phyloP scores from a whole-genome alignment of 495 filamentous ascomycete species.

The Wilcoxina mikolae region DNA sequence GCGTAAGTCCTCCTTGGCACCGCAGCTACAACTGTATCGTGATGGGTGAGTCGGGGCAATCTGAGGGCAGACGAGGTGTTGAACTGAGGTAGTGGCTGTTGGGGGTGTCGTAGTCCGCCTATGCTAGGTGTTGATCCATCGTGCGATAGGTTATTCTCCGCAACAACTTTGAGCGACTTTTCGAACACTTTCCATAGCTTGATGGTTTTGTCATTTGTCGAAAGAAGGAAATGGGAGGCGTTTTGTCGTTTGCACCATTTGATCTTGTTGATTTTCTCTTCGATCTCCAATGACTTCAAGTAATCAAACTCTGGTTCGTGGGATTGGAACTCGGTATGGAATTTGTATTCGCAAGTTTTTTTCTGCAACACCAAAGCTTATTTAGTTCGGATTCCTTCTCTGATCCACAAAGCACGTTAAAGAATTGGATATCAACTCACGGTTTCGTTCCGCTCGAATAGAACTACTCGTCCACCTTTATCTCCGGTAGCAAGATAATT shows the following conservation, averaged over 20 bases:
- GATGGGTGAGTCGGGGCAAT: constrained; percentile 87
- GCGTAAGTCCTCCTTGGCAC: constrained; percentile 92
- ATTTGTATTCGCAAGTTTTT: constrained; percentile 99
- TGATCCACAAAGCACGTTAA: neutral
- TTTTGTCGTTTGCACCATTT: constrained; percentile 99
- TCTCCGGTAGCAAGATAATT: constrained; percentile 97
- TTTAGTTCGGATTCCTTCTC: neutral
- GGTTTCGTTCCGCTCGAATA: constrained; percentile 96
- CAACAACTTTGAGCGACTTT: constrained; percentile 96
- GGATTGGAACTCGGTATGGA: constrained; percentile 98
- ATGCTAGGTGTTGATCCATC: constrained; percentile 37
- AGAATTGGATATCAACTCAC: constrained; percentile 37
- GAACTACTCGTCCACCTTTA: constrained; percentile 88
- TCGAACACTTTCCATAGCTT: constrained; percentile 99
- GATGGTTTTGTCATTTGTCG: constrained; percentile 99
- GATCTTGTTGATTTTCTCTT: constrained; percentile 99
- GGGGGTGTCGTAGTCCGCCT: constrained; percentile 25
- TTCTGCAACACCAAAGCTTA: constrained; percentile 42
- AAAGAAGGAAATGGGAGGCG: constrained; percentile 93
- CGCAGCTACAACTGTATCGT: constrained; percentile 95
- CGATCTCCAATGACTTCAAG: constrained; percentile 95
- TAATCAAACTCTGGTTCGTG: constrained; percentile 99
- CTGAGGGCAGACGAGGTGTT: constrained; percentile 69
- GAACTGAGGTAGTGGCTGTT: constrained; percentile 49
- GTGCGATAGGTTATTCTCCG: constrained; percentile 94